Base-by-base conservation (phyloP, 352 stramenopile species). In the Paralagenidium karlingii region DNA sequence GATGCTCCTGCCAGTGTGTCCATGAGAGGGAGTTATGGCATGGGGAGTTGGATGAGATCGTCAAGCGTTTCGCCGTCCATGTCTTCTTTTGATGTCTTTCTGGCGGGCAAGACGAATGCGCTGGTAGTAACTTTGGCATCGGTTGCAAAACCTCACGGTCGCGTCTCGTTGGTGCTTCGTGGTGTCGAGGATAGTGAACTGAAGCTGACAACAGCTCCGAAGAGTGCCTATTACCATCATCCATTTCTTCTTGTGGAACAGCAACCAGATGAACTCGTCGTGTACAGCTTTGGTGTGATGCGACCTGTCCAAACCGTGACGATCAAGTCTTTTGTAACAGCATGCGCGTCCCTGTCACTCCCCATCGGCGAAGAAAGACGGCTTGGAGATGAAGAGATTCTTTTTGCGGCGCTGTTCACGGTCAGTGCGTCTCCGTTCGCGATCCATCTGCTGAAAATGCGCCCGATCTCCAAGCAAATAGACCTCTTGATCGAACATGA, bases 211-310 rank as follows among this genome's bases (percentile, higher is more conserved):
- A 46, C 46, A 11, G 25, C 67, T 1, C 73, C 73, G 1, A 55
- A 55, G 9, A 49, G 38, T 1, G 67, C 47, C 1, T 68, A 57
- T 39, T 75, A 65, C 46, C 74, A 88, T 47, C 64, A 82, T 16
- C 77, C 74, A 9, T 80, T 82, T 38, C 34, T 91, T 30, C 40
- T 91, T 24, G 44, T 87, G 5, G 62, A 83, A 18, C 57, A 75
- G 25, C 37, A 49, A 18, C 13, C 13, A 33, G 73, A 88, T 31
- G 45, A 59, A 26, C 29, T 87, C 28, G 51, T 56, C 0, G 77
- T 85, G 33, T 70, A 84, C 49, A 82, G 76, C 32, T 55, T 79
- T 18, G 68, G 51, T 8, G 68, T 69, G 3, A 63, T 85, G 53
- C 53, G 60, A 15, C 21, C 61, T 7, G 46, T 82, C 9, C 67